Conservation (phyloP, 768 basidiomycete genomes). For the Thelephora aurantiotincta region DNA sequence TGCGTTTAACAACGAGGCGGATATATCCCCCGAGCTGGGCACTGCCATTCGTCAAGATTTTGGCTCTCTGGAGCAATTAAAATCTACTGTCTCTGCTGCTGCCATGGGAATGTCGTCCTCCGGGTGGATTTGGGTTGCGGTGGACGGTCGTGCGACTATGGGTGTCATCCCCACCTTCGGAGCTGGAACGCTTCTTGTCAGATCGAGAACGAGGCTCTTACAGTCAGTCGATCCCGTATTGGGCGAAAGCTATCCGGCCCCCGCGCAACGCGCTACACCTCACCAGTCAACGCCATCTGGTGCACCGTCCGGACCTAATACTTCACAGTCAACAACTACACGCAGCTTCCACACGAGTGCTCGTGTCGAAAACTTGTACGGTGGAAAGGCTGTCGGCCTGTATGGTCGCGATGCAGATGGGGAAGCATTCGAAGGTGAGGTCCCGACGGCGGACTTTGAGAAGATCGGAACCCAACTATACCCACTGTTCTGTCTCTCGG, state of each 20-base stretch:
- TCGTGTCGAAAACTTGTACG: neutral
- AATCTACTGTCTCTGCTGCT: constrained; percentile 64
- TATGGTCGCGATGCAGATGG: neutral
- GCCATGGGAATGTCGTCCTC: constrained; percentile 65
- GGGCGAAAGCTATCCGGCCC: neutral
- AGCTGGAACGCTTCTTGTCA: constrained; percentile 72
- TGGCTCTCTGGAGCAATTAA: constrained; percentile 51
- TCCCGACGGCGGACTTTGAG: constrained; percentile 4
- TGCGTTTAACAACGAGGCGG: constrained; percentile 17
- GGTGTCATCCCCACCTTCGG: constrained; percentile 82
- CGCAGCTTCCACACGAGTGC: neutral
- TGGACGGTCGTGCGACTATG: constrained; percentile 41
- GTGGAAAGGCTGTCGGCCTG: neutral
- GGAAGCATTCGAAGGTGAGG: neutral
- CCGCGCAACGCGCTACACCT: neutral
- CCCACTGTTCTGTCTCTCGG: constrained; percentile 66
- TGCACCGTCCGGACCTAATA: neutral
- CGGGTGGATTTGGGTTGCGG: constrained; percentile 84
- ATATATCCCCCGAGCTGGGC: constrained; percentile 21
- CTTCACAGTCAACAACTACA: neutral
- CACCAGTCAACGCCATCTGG: neutral
- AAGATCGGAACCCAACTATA: constrained; percentile 40
- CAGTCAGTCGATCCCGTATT: neutral
- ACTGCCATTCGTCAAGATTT: constrained; percentile 32
- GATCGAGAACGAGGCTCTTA: constrained; percentile 7